These are phyloP conservation scores for Phytophthora sojae DNA, from an alignment of 352 stramenopile species.

Conservation along the genomic window DNA sequence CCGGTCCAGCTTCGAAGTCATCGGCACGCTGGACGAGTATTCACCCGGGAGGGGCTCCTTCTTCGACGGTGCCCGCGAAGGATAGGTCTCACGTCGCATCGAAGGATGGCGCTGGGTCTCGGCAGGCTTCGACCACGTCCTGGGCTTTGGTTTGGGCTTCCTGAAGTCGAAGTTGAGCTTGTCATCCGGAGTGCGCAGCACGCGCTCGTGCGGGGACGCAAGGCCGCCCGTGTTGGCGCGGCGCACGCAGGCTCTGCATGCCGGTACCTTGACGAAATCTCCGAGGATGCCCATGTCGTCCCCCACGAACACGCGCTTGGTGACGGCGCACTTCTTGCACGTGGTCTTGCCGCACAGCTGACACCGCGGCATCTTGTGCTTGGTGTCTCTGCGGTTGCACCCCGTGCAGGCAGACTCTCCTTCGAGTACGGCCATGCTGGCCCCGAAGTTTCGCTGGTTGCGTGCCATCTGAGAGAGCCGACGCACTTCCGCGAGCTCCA, in stretches of 20 bases:
- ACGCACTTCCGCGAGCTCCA: conserved; percentile 64
- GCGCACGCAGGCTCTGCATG: conserved; percentile 50
- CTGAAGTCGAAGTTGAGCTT: conserved; percentile 29
- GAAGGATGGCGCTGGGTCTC: conserved; percentile 2
- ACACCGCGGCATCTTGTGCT: conserved; percentile 53
- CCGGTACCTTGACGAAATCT: conserved; percentile 52
- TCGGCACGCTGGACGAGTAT: conserved; percentile 23
- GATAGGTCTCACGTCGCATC: conserved; percentile 18
- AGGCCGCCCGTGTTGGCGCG: conserved; percentile 44
- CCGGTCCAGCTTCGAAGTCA: conserved; percentile 9
- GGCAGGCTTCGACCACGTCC: conserved; percentile 6
- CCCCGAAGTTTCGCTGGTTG: conserved; percentile 38
- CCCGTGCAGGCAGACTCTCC: conserved; percentile 26
- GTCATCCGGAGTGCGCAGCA: conserved; percentile 16
- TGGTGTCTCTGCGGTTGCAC: conserved; percentile 46
- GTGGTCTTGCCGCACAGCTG: conserved; percentile 53
- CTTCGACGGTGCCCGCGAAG: background rate
- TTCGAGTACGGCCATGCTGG: conserved; percentile 28
- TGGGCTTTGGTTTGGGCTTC: conserved; percentile 19
- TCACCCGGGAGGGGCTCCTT: background rate
- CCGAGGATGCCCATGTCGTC: conserved; percentile 51
- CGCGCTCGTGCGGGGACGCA: conserved; percentile 31
- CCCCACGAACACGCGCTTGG: conserved; percentile 58
- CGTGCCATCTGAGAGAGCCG: conserved; percentile 62
- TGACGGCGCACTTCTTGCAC: conserved; percentile 53